These are phyloP conservation scores for Graphilbum ipis-grandicollis DNA, from an alignment of 2,329 filamentous ascomycete genomes.

Conservation along the genomic window DNA sequence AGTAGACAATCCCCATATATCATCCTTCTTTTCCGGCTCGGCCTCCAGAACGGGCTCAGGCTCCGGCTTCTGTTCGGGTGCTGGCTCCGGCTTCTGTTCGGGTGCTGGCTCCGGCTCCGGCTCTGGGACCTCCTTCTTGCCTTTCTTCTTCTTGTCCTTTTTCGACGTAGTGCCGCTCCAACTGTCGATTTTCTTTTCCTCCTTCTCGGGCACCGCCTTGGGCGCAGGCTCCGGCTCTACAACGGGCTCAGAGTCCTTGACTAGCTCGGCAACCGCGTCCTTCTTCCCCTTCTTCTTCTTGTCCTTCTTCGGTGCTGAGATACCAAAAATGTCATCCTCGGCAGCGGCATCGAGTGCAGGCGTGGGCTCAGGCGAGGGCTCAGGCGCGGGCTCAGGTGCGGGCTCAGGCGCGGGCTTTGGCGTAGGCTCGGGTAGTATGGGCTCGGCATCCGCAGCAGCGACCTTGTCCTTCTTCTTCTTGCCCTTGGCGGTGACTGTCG, in stretches of 20 bases:
- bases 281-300: constrained; percentile 6
- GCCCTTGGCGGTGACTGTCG: constrained; percentile 3
- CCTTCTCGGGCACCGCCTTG: constrained; percentile 4
- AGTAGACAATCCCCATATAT: constrained; percentile 4
- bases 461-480: constrained; percentile 16
- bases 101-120: constrained; percentile 2
- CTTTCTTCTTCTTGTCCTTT: constrained; percentile 11
- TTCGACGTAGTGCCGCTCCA: constrained; percentile 12
- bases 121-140: neutral
- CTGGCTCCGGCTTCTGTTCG: constrained; percentile 1
- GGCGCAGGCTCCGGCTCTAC: constrained; percentile 5
- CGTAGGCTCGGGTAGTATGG: too few species aligned
- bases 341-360: too few species aligned
- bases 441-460: too few species aligned
- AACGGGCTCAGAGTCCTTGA: constrained; percentile 6
- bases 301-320: neutral
- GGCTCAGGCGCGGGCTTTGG: too few species aligned
- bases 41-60: constrained; percentile 9
- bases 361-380: too few species aligned
- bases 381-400: too few species aligned
- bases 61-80: constrained; percentile 1
- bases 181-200: constrained; percentile 7
- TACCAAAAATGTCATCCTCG: too few species aligned
- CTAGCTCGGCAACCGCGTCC: constrained; percentile 1
- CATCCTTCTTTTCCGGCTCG: constrained; percentile 1